phyloP scores from a whole-genome alignment of 2,329 filamentous ascomycete genomes.

The Trichoderma sp. region DNA sequence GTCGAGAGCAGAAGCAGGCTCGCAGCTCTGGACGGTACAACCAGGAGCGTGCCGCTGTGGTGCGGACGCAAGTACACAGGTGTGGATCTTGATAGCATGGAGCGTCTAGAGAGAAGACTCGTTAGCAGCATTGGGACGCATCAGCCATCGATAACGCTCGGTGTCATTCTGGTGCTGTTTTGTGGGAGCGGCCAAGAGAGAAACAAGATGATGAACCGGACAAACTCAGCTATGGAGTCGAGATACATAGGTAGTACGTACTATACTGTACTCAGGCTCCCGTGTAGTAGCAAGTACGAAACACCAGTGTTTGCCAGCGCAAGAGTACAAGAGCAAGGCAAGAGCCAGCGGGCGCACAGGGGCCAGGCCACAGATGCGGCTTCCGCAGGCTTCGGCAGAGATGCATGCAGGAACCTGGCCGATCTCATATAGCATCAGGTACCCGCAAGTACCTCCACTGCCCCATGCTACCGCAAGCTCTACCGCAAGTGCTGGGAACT shows the following conservation, averaged over 20 bases:
- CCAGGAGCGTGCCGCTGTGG: background rate
- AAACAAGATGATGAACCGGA: background rate
- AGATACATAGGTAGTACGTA: background rate
- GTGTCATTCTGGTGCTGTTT: background rate
- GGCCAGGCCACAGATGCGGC: slow-evolving; percentile 7
- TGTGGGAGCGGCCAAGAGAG: background rate
- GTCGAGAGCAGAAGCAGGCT: background rate
- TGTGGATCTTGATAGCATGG: too few species aligned
- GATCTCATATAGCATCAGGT: slow-evolving; percentile 12
- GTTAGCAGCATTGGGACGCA: background rate
- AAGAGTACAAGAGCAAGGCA: slow-evolving; percentile 3
- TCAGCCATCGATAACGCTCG: background rate
- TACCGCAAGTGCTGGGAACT: slow-evolving; percentile 5
- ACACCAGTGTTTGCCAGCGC: background rate
- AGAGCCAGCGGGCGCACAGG: slow-evolving; percentile 6
- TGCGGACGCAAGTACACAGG: background rate
- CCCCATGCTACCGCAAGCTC: slow-evolving; percentile 2
- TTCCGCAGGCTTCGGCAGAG: slow-evolving; percentile 18
- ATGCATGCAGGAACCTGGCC: slow-evolving; percentile 21
- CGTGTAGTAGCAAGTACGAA: background rate
- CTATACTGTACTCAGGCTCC: too few species aligned
- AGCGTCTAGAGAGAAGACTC: background rate
- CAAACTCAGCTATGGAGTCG: background rate
- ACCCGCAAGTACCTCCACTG: background rate
- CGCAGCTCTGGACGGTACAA: background rate